Evolutionary conservation across 768 basidiomycete species (phyloP), one percentile per base, ranked within the genome.

Genomic region (Sutorius australiensis): DNA sequence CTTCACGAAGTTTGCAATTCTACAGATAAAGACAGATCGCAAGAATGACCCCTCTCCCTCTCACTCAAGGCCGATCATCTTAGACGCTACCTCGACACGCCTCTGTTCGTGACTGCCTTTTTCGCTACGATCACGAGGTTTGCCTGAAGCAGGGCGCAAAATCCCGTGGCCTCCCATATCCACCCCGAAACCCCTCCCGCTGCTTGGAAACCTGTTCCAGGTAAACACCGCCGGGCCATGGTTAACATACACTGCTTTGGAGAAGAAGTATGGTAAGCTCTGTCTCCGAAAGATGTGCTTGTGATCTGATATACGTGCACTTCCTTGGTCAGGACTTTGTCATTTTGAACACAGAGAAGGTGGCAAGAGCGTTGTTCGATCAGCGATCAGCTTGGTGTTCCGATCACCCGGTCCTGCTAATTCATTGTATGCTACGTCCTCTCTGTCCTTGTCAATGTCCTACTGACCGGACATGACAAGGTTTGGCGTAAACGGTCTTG

Each of bases 241-340:
- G 71, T 39, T 72, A 30, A 64, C 68, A 17, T 72, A 71, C 50
- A 59, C 72, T 12, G 50, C 60, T n/a, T 72, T 69, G 72, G 61
- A 58, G 55, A 59, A 63, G 52, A 57, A 48, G 48, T 72, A 72
- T 46, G 72, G 71, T 61, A 33, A 37, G 57, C 38, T 17, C n/a
- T 7, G 12, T 33, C 4, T 30, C 3, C 17, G 13, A 34, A 16
- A 28, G 5, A 3, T 40, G 33, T 40, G 5, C 11, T 28, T 36
- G 21, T 8, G 63, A 65, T 46, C 21, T 66, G 12, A 5, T 66
- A 8, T 55, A 62, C 24, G 47, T 64, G 7, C 56, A 53, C 43
- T 53, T 66, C n/a, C 55, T 67, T 24, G 60, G 59, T 7, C 67
- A 69, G 16, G 45, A 47, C 28, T 62, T 67, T 44, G 27, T 67